Percentiles rank a stretch among this genome's conserved stretches.
phyloP scores from a whole-genome alignment of 2,329 filamentous ascomycete species.

The Coleophoma crateriformis region DNA sequence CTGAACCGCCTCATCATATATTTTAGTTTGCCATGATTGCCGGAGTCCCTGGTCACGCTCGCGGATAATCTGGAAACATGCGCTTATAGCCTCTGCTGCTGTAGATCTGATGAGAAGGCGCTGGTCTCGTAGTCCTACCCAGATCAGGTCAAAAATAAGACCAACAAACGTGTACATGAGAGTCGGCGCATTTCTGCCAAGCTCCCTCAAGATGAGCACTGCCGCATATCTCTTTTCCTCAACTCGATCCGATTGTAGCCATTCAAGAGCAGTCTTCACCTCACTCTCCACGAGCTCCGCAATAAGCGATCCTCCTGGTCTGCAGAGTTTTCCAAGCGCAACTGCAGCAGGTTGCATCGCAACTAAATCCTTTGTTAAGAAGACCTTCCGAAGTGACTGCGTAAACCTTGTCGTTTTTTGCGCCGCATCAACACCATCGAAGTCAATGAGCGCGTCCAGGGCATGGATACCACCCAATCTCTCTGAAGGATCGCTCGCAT shows the following conservation, averaged over 20 bases:
- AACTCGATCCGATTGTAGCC: constrained; percentile 90
- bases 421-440: constrained; percentile 89
- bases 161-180: constrained; percentile 93
- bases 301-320: constrained; percentile 87
- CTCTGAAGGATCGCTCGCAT: constrained; percentile 81
- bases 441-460: constrained; percentile 88
- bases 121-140: constrained; percentile 85
- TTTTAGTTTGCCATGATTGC: constrained; percentile 81
- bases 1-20: constrained; percentile 77
- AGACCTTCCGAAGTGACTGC: constrained; percentile 79
- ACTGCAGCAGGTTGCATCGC: constrained; percentile 88
- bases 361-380: constrained; percentile 84
- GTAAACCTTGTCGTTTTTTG: constrained; percentile 94
- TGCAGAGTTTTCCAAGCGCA: constrained; percentile 83
- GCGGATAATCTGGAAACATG: constrained; percentile 92
- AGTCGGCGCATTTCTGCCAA: constrained; percentile 88
- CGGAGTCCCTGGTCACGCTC: constrained; percentile 87
- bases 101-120: constrained; percentile 90
- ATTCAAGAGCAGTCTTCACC: constrained; percentile 93
- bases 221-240: constrained; percentile 92
- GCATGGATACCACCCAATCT: constrained; percentile 88
- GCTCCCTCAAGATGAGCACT: constrained; percentile 82
- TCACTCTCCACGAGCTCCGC: constrained; percentile 95
- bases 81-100: constrained; percentile 86
- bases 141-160: constrained; percentile 93